These are phyloP conservation scores for Biscutella auriculata DNA, from an alignment of 441 rosid species.

Conservation along the genomic window DNA sequence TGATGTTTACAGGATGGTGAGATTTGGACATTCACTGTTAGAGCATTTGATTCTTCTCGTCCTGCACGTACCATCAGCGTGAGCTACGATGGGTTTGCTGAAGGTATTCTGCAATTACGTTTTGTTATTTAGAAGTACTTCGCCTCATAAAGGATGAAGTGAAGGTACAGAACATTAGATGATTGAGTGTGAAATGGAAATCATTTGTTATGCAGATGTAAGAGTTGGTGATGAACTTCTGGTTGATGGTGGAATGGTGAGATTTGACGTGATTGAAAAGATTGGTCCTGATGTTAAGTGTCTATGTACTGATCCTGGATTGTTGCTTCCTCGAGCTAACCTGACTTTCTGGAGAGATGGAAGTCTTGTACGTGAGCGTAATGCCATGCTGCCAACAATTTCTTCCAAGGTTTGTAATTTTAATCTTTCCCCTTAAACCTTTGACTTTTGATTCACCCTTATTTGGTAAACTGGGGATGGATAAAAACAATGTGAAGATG, in stretches of 20 bases:
- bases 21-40: constrained; percentile 87
- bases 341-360: constrained; percentile 95
- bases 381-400: constrained; percentile 93
- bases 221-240: constrained; percentile 82
- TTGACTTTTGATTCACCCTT: constrained; percentile 3
- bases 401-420: constrained; percentile 59
- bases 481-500: not conserved
- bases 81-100: constrained; percentile 92
- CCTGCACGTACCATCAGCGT: constrained; percentile 76
- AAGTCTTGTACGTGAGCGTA: constrained; percentile 77
- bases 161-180: not conserved
- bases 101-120: constrained; percentile 36
- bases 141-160: not conserved
- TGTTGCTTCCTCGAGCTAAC: constrained; percentile 87
- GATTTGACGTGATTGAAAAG: constrained; percentile 92
- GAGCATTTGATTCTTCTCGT: constrained; percentile 59
- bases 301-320: constrained; percentile 79
- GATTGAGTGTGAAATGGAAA: not conserved
- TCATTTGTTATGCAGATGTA: constrained; percentile 40
- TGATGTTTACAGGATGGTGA: constrained; percentile 68
- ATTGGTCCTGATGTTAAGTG: constrained; percentile 94
- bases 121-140: not conserved
- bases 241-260: constrained; percentile 98
- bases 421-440: not conserved
- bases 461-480: not conserved